Evolutionary conservation across 2,329 filamentous ascomycete genomes (phyloP), one percentile per base, ranked within the genome.

Genomic region (Hymenotorrendiella dingleyae): DNA sequence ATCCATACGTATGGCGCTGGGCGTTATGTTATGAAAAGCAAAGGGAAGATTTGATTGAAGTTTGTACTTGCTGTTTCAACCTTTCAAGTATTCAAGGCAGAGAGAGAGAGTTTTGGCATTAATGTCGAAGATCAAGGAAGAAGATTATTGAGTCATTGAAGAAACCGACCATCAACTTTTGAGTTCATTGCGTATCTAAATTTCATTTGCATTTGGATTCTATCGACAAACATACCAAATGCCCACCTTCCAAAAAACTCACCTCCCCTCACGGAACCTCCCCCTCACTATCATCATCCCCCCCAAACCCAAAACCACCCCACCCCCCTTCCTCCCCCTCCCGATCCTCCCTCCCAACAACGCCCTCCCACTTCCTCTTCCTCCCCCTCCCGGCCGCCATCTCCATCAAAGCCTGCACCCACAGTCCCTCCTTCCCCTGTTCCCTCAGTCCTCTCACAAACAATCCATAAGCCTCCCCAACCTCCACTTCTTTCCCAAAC

Each of bases 351-450:
- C 64, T 68, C 45, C 80, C 79, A 9, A 88, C 82, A 21, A 88
- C 75, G 44, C 82, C 75, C 59, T 94, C 86, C 91, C 91, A 97
- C 56, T 84, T 94, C 38, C 88, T 77, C 67, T 90, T 93, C 62
- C 76, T 87, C 73, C 74, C 39, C 71, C 71, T 16, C 65, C 69
- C 58, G 73, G 82, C 54, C 70, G 84, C 80, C 41, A 89, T 59
- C 55, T 85, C 75, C 14, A 70, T 67, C 35, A 89, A 60, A 1
- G 80, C 84, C 48, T 78, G 72, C 32, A 80, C 71, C 19, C 91
- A 65, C n/a, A 89, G 60, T n/a, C n/a, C n/a, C 0, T 80, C 76
- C 3, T 88, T 83, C 53, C 86, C 72, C 20, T 69, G 62, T 40
- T 74, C 70, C 40, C 66, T 64, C 60, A 97, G 73, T 26, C 82